Conservation (phyloP, 2,329 filamentous ascomycete species). For the Sclerotinia spermophila region DNA sequence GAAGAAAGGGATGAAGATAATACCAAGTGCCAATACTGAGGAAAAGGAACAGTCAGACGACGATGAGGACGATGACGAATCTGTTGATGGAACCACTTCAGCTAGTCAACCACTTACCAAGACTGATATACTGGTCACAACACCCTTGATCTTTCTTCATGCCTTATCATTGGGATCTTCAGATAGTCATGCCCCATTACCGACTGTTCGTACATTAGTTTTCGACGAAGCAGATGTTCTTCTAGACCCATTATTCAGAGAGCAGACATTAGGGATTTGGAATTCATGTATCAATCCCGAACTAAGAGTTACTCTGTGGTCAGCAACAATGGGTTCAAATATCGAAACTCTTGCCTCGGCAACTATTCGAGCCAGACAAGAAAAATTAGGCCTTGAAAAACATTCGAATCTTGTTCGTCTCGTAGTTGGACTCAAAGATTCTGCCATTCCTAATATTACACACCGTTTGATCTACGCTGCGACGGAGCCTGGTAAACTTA, state of each 20-base stretch:
- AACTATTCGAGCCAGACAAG: slow-evolving; percentile 57
- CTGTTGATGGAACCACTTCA: slow-evolving; percentile 40
- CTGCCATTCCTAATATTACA: slow-evolving; percentile 84
- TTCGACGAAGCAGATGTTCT: slow-evolving; percentile 95
- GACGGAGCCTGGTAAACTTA: slow-evolving; percentile 88
- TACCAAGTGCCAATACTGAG: slow-evolving; percentile 41
- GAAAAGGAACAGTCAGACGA: slow-evolving; percentile 40
- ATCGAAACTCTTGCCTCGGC: slow-evolving; percentile 75
- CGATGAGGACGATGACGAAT: slow-evolving; percentile 35
- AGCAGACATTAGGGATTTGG: slow-evolving; percentile 85
- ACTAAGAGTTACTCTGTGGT: slow-evolving; percentile 84
- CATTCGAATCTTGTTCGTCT: slow-evolving; percentile 66
- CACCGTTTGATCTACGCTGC: slow-evolving; percentile 89
- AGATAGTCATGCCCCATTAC: slow-evolving; percentile 48
- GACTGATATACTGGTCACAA: slow-evolving; percentile 76
- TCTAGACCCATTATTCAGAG: slow-evolving; percentile 82
- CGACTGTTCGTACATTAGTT: slow-evolving; percentile 69
- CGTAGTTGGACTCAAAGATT: slow-evolving; percentile 95
- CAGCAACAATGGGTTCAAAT: slow-evolving; percentile 92
- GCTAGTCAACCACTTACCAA: slow-evolving; percentile 59
- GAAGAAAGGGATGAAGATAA: slow-evolving; percentile 77
- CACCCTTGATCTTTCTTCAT: slow-evolving; percentile 74
- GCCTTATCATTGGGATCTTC: slow-evolving; percentile 53
- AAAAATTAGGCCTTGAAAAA: slow-evolving; percentile 37
- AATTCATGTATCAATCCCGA: slow-evolving; percentile 65